Conservation (phyloP, 495 filamentous ascomycete species). For the Penicillium chermesinum region DNA sequence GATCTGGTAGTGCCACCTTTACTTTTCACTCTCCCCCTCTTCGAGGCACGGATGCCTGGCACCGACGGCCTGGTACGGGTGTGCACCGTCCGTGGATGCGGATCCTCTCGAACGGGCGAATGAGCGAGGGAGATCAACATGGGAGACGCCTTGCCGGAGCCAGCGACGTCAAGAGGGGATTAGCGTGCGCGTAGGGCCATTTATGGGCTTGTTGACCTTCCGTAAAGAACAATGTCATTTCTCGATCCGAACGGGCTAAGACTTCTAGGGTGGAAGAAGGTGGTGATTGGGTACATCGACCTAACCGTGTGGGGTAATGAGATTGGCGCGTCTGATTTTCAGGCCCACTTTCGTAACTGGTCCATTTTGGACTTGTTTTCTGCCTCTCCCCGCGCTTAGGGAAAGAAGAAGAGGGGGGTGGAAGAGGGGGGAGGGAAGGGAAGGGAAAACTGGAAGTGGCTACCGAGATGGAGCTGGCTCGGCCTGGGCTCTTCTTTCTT, state of each 20-base stretch:
- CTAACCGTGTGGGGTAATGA: conserved; percentile 8
- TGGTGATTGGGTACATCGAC: conserved; percentile 1
- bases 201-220: not conserved
- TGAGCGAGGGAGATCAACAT: conserved; percentile 8
- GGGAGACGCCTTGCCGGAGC: not conserved
- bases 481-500: too few relatives aligned
- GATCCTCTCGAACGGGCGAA: conserved; percentile 12
- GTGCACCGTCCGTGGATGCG: conserved; percentile 19
- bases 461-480: too few relatives aligned
- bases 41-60: conserved; percentile 7
- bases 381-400: conserved; percentile 12
- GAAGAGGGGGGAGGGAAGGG: too few relatives aligned
- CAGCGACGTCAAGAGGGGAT: not conserved
- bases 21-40: not conserved
- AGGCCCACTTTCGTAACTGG: conserved; percentile 1
- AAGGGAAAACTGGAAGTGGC: too few relatives aligned
- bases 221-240: too few relatives aligned
- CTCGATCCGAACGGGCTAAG: too few relatives aligned
- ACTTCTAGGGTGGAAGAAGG: conserved; percentile 3
- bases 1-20: too few relatives aligned
- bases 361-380: too few relatives aligned
- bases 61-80: conserved; percentile 23
- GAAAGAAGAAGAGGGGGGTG: too few relatives aligned
- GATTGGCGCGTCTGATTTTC: conserved; percentile 6
- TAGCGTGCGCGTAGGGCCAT: not conserved